These are phyloP conservation scores for Nannizziopsis barbatae DNA, from an alignment of 2,329 filamentous ascomycete genomes.

Conservation along the genomic window DNA sequence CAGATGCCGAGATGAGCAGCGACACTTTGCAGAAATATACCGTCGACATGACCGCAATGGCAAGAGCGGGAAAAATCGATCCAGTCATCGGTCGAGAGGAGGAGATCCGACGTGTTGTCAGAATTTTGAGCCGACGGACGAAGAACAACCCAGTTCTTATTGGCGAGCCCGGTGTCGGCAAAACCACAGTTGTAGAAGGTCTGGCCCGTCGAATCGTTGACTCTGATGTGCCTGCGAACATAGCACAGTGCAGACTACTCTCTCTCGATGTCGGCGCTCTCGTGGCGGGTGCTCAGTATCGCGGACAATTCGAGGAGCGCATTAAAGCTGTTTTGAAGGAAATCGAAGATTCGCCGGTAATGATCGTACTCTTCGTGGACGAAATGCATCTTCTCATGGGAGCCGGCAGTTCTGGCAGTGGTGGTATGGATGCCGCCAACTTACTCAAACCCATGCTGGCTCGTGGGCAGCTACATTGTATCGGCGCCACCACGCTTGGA, in stretches of 20 bases:
- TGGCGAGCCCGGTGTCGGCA: slow-evolving; percentile 94
- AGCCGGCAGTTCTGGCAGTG: slow-evolving; percentile 84
- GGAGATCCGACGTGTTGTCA: slow-evolving; percentile 82
- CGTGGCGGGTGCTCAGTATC: slow-evolving; percentile 95
- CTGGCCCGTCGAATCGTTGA: slow-evolving; percentile 93
- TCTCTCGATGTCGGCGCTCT: slow-evolving; percentile 91
- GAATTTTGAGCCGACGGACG: slow-evolving; percentile 82
- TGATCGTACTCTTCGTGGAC: slow-evolving; percentile 95
- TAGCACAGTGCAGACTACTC: slow-evolving; percentile 84
- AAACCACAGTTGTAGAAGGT: slow-evolving; percentile 95
- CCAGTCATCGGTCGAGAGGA: slow-evolving; percentile 95
- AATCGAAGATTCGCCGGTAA: slow-evolving; percentile 86
- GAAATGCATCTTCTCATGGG: slow-evolving; percentile 99
- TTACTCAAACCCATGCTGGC: slow-evolving; percentile 97
- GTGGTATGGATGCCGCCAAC: slow-evolving; percentile 97
- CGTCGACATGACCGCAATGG: slow-evolving; percentile 95
- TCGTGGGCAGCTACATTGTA: slow-evolving; percentile 91
- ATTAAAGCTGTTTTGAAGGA: slow-evolving; percentile 99
- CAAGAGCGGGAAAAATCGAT: slow-evolving; percentile 93
- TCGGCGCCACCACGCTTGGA: slow-evolving; percentile 85
- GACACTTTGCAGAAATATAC: slow-evolving; percentile 98
- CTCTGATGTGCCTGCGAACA: slow-evolving; percentile 86
- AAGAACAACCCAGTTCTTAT: slow-evolving; percentile 99
- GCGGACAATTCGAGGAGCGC: slow-evolving; percentile 95
- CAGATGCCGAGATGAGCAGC: slow-evolving; percentile 79